phyloP scores from a whole-genome alignment of 768 basidiomycete genomes.

The Pulveroboletus sp. region DNA sequence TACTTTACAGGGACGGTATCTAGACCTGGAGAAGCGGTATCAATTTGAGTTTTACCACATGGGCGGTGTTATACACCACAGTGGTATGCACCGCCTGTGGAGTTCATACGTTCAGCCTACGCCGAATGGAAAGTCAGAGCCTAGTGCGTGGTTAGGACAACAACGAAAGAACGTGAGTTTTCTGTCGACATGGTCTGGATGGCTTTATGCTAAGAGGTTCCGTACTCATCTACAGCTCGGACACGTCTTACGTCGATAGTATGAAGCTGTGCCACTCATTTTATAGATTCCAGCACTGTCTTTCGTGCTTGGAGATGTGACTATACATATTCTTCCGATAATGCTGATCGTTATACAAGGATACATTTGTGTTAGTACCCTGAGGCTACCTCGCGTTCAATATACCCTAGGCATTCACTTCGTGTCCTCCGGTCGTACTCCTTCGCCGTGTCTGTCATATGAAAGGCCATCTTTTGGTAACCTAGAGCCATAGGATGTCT shows the following conservation, averaged over 20 bases:
- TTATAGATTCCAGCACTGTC: background rate
- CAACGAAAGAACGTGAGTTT: slow-evolving; percentile 49
- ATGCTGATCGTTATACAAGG: slow-evolving; percentile 3
- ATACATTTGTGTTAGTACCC: background rate
- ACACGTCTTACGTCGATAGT: slow-evolving; percentile 25
- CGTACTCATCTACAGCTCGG: slow-evolving; percentile 21
- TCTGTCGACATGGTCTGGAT: background rate
- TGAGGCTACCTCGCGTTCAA: background rate
- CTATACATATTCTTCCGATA: slow-evolving; percentile 10
- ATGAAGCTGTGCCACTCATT: background rate
- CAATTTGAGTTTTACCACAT: slow-evolving; percentile 77
- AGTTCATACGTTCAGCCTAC: slow-evolving; percentile 52
- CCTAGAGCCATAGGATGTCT: too few species aligned
- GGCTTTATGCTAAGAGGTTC: slow-evolving; percentile 2
- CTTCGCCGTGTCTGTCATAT: too few species aligned
- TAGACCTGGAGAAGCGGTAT: slow-evolving; percentile 58
- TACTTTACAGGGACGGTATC: slow-evolving; percentile 39
- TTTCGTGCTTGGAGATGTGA: background rate
- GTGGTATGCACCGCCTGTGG: slow-evolving; percentile 61
- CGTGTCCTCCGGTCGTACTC: too few species aligned
- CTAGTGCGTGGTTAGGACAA: slow-evolving; percentile 66
- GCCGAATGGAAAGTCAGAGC: slow-evolving; percentile 42
- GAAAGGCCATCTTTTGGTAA: too few species aligned
- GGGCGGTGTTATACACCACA: slow-evolving; percentile 66
- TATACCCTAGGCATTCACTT: background rate